Percentiles rank a stretch among this genome's conserved stretches.
Evolutionary conservation across 129 eudicot genomes (phyloP).

Genomic region (Gnaphalium uliginosum): DNA sequence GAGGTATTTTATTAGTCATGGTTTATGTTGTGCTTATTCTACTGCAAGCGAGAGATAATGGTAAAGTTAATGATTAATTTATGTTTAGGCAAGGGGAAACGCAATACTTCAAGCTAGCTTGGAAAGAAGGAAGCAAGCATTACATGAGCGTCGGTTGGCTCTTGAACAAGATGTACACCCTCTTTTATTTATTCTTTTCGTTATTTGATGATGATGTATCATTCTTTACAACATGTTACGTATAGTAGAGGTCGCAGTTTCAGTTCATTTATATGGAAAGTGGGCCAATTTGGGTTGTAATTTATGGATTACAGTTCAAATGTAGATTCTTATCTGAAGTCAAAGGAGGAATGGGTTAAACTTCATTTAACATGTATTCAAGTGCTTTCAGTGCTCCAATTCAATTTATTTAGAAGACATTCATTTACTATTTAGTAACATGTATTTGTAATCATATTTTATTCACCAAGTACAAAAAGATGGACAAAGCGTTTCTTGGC

Average conservation of each 20-base stretch:
- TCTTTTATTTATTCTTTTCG: not conserved
- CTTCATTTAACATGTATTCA: too few species aligned
- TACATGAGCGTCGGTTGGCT: conserved; percentile 93
- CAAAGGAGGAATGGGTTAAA: too few species aligned
- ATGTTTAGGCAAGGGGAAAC: conserved; percentile 82
- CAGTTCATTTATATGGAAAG: not conserved
- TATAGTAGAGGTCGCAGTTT: not conserved
- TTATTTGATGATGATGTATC: not conserved
- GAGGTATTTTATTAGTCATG: conserved; percentile 52
- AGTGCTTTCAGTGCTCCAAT: too few species aligned
- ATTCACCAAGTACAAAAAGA: not conserved
- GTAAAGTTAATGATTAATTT: conserved; percentile 17
- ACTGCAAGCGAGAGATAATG: not conserved
- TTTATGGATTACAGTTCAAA: not conserved
- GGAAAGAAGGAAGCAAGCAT: conserved; percentile 96
- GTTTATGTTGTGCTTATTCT: conserved; percentile 22
- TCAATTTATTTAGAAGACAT: too few species aligned
- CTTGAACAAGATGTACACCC: conserved; percentile 95
- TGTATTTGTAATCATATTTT: not conserved
- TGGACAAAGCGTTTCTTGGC: not conserved
- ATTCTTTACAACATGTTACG: not conserved
- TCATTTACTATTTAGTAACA: not conserved
- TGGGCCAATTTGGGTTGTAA: not conserved
- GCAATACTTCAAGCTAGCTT: conserved; percentile 95
- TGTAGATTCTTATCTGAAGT: not conserved